Evolutionary conservation across 192 early-diverging fungal genomes (phyloP), one percentile per base, ranked within the genome.

Genomic region (Mortierella alpina): DNA sequence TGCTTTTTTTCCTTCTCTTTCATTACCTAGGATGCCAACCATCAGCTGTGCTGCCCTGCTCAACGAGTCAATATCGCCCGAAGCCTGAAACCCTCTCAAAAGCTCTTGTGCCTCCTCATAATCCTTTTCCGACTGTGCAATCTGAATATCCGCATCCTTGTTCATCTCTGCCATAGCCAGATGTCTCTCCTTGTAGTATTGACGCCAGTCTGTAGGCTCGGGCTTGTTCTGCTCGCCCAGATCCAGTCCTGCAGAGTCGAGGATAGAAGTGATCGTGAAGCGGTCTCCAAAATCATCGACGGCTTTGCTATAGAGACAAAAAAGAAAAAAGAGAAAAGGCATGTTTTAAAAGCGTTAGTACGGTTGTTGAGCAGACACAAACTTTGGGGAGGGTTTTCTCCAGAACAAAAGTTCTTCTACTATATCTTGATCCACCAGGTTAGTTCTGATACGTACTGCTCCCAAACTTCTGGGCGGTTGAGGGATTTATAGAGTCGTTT

Each of bases 221-320:
- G 75, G 82, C 52, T 80, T 80, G 55, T 68, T 62, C 31, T 80
- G 69, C 6, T 67, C 77, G 14, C 72, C 84, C 17, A 88, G 52
- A 39, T 84, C 76, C 11, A 88, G 52, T n/a, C 87, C 87, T 42
- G 87, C 70, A 40, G 83, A 83, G 31, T 80, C 72, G 17, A 88
- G 80, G 22, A 88, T 77, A 5, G 69, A 70, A 39, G 86, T 85
- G 22, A 88, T 75, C 3, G 84, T 80, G 65, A 88, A 88, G 6
- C 86, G 48, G 41, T 88, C 82, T 46, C 87, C 87, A 79, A 88
- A 88, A 52, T 88, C 87, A 59, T 84, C 82, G 4, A 86, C 51
- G 31, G 75, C 63, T 75, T 88, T 88, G 63, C 87, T 88, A 70
- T 41, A 11, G 51, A 17, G 4, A 52, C 6, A 31, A 60, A 17